A percentile compares a stretch with the other conserved stretches of the same genome.
Evolutionary conservation across 2,329 filamentous ascomycete species (phyloP).

Genomic region (Aspergillus chevalieri): DNA sequence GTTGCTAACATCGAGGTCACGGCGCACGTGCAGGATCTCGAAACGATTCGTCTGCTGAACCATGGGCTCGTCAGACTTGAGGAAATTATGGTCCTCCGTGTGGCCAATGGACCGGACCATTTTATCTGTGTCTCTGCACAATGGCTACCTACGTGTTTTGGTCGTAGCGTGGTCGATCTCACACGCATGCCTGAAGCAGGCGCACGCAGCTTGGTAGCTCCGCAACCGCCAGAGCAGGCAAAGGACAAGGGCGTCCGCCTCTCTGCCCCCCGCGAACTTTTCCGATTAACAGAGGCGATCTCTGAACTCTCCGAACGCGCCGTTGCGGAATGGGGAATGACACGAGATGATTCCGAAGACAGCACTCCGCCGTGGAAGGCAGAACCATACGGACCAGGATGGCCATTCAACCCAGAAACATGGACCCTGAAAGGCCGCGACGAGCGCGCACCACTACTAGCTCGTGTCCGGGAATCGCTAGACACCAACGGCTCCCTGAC

Average conservation of each 20-base stretch:
- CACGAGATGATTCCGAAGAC: conserved; percentile 32
- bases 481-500: conserved; percentile 63
- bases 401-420: conserved; percentile 54
- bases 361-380: conserved; percentile 46
- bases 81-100: conserved; percentile 79
- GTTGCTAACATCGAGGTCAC: conserved; percentile 66
- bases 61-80: conserved; percentile 61
- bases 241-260: conserved; percentile 47
- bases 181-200: conserved; percentile 73
- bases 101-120: conserved; percentile 78
- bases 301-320: conserved; percentile 54
- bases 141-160: conserved; percentile 79
- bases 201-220: conserved; percentile 59
- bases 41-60: conserved; percentile 66
- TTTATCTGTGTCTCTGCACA: conserved; percentile 74
- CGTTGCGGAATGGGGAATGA: conserved; percentile 59
- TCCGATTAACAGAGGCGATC: conserved; percentile 78
- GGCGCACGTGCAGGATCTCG: conserved; percentile 58
- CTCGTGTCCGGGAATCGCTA: conserved; percentile 56
- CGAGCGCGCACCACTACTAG: conserved; percentile 40
- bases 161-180: conserved; percentile 79
- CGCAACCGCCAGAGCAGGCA: conserved; percentile 25
- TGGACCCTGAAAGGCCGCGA: conserved; percentile 40
- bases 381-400: conserved; percentile 41
- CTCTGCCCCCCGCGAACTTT: conserved; percentile 82